phyloP scores from a whole-genome alignment of 768 basidiomycete genomes.

The Mycena vitilis region DNA sequence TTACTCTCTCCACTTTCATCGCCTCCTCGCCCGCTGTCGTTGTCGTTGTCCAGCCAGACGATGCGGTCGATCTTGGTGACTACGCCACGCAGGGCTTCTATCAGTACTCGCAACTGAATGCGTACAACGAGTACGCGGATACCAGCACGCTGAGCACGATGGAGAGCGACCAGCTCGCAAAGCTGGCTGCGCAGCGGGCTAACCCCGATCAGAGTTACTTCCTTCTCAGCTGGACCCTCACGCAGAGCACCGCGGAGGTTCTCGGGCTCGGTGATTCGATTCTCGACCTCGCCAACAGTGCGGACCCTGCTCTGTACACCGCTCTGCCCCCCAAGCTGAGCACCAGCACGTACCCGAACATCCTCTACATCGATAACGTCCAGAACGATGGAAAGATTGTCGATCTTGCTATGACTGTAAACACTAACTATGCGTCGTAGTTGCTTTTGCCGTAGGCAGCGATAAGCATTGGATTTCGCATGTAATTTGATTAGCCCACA shows the following conservation, averaged over 20 bases:
- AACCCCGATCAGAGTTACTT: constrained; percentile 11
- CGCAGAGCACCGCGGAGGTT: constrained; percentile 8
- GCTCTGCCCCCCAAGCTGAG: constrained; percentile 20
- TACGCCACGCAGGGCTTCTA: constrained; percentile 20
- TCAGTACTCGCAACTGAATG: constrained; percentile 24
- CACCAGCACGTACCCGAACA: constrained; percentile 23
- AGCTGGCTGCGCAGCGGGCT: constrained; percentile 20
- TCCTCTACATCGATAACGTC: constrained; percentile 25
- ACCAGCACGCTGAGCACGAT: constrained; percentile 19
- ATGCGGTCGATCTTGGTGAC: constrained; percentile 7
- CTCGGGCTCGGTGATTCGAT: constrained; percentile 24
- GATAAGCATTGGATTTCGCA: too few species aligned
- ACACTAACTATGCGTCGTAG: constrained; percentile 23
- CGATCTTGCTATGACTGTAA: constrained; percentile 18
- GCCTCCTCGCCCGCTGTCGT: constrained; percentile 20
- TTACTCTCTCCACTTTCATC: constrained; percentile 26
- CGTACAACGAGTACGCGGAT: constrained; percentile 25
- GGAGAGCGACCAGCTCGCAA: constrained; percentile 28
- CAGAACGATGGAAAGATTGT: constrained; percentile 24
- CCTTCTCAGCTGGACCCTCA: constrained; percentile 26
- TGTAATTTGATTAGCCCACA: too few species aligned
- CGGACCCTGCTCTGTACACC: constrained; percentile 17
- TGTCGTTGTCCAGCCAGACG: constrained; percentile 24
- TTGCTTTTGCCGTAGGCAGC: too few species aligned
- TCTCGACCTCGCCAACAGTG: constrained; percentile 9